Evolutionary conservation across 2,329 filamentous ascomycete species (phyloP), one percentile per base, ranked within the genome.

Genomic region (Cercospora berteroae): DNA sequence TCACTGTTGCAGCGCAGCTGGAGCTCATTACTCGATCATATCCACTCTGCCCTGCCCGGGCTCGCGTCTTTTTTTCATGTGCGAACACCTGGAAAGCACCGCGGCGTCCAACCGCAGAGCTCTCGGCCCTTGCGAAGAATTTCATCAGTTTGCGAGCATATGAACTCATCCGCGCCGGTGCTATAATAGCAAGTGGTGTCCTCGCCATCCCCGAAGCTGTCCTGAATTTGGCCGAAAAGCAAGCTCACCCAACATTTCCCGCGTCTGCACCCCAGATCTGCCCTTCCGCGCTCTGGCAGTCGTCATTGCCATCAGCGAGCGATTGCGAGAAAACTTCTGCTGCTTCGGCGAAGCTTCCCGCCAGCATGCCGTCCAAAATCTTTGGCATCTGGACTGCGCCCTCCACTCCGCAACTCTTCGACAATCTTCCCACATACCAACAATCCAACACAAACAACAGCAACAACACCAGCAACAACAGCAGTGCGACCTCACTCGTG

Each of bases 331-430:
- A 64, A 64, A 59, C 20, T 64, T 58, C 20, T 64, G 42, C 62
- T 36, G 29, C 27, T 29, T 12, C 18, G 33, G 23, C 39, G 42
- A n/a, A 25, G 13, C 42, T 23, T 50, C 10, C 16, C 25, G 52
- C 55, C 67, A 67, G 39, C 59, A 78, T 78, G 77, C 76, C 76
- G 25, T 71, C 70, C 68, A 73, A 72, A 65, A 71, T 78, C 57
- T 76, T 78, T 57, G 75, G 75, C 64, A 77, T 68, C 72, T 77
- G 68, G 67, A 69, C 60, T 23, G 64, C 42, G 56, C 50, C 63
- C 63, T 70, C 20, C 29, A 68, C 29, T 61, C 65, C 20, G 12
- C 56, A 48, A 33, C 60, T 61, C n/a, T 16, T 60, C 55, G 65
- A 69, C 57, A 36, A 13, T 20, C 62, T 56, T 12, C 33, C 59